Evolutionary conservation across 2,329 filamentous ascomycete genomes (phyloP).

Genomic region (Plenodomus tracheiphilus): DNA sequence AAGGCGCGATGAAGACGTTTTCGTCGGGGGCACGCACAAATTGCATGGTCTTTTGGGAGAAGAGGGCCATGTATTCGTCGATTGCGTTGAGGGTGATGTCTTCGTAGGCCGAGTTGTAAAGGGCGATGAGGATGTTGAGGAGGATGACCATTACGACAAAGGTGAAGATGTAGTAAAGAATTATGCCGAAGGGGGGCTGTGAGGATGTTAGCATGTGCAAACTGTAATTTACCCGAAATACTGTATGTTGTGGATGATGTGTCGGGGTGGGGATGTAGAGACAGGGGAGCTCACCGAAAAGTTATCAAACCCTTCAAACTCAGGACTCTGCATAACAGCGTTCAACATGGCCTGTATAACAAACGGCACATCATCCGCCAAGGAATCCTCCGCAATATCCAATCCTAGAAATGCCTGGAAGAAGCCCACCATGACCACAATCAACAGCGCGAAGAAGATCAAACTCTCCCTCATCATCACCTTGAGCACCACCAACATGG

Average conservation of each 20-base stretch:
- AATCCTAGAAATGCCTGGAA: conserved; percentile 93
- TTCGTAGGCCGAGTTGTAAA: conserved; percentile 96
- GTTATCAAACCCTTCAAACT: conserved; percentile 85
- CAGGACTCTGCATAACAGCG: conserved; percentile 86
- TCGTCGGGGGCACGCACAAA: conserved; percentile 96
- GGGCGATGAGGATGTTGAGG: conserved; percentile 92
- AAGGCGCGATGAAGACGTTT: conserved; percentile 95
- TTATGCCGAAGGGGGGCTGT: conserved; percentile 81
- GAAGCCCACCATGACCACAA: conserved; percentile 83
- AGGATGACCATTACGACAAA: conserved; percentile 96
- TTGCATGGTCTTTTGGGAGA: conserved; percentile 92
- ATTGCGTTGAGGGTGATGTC: conserved; percentile 91
- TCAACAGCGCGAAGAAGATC: conserved; percentile 92
- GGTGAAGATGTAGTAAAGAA: conserved; percentile 96
- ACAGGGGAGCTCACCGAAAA: conserved; percentile 62
- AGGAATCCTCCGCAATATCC: conserved; percentile 74
- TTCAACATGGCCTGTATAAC: conserved; percentile 85
- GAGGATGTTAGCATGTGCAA: conserved; percentile 8
- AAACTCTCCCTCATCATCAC: conserved; percentile 69
- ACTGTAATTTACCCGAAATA: too few relatives aligned
- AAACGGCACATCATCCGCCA: conserved; percentile 67
- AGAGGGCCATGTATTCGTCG: conserved; percentile 93
- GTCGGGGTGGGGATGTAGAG: not conserved
- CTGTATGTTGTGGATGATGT: not conserved
- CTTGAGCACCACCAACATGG: conserved; percentile 96